Percentiles rank a stretch among this genome's conserved stretches.
Evolutionary conservation across 73 alveolate species (phyloP).

Genomic region (Paramecium bursaria): DNA sequence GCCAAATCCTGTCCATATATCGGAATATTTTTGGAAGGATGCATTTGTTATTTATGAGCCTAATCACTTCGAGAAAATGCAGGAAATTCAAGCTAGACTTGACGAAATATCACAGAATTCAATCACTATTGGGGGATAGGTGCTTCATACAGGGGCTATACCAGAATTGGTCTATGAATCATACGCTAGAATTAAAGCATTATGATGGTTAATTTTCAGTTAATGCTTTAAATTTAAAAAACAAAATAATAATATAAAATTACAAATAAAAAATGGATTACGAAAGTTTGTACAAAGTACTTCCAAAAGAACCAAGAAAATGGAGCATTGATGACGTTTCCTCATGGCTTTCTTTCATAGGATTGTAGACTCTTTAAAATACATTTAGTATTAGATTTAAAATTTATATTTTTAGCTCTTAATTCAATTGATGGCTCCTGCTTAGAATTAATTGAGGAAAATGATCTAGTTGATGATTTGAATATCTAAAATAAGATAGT

Average conservation of each 20-base stretch:
- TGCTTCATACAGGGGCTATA: not conserved
- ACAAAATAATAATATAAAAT: no score
- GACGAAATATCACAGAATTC: not conserved
- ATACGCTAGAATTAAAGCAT: slow-evolving; percentile 9
- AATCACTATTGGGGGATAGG: not conserved
- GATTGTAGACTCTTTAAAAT: not conserved
- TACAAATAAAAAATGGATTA: slow-evolving; percentile 29
- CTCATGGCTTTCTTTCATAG: slow-evolving; percentile 33
- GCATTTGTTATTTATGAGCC: not conserved
- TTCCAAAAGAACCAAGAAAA: slow-evolving; percentile 53
- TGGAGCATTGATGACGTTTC: slow-evolving; percentile 55
- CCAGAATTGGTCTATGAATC: slow-evolving; percentile 57
- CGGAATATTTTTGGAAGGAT: not conserved
- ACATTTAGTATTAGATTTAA: slow-evolving; percentile 17
- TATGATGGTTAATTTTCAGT: slow-evolving; percentile 55
- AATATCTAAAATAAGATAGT: slow-evolving; percentile 75
- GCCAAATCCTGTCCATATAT: not conserved
- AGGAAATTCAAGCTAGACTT: not conserved
- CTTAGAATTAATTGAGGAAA: slow-evolving; percentile 74
- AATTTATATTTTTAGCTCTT: not conserved
- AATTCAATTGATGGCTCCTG: slow-evolving; percentile 85
- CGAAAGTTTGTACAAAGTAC: slow-evolving; percentile 39
- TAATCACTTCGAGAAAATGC: not conserved
- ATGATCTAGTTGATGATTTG: slow-evolving; percentile 77
- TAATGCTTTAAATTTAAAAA: slow-evolving; percentile 55